Base-by-base conservation (phyloP, 139 green algal species). In the Chlorella vulgaris region DNA sequence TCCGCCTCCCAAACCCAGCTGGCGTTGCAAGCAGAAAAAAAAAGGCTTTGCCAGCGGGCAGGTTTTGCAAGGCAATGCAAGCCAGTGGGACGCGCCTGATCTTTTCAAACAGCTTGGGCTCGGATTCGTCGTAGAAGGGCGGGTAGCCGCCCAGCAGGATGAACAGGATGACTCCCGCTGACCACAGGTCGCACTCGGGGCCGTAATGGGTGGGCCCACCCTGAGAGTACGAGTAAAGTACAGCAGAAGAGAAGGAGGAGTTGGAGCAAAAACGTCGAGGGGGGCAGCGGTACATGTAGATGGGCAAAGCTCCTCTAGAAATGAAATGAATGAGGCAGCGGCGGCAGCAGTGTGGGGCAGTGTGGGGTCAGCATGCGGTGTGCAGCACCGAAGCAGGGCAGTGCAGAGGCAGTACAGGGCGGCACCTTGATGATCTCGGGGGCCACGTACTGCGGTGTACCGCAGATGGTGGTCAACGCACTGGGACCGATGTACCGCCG, bases 371-470 rank as follows among this genome's bases (percentile, higher is more conserved):
- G 15, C 10, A 55, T 24, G 47, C 47, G 15, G 15, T 10, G 13
- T 24, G 47, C 47, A 55, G 47, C 47, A 55, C 47, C 13, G 47
- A 55, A n/a, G n/a, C n/a, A 55, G 47, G 15, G 47, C 47, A 24
- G 47, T 55, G 47, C 13, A 55, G 47, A 55, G 47, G 47, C 47
- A 55, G 47, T 15, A 15, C 47, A 71, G 24, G 55, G 50, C 21
- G 7, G 0, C 7, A 77, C 86, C 50, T 87, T 79, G 65, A 97
- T 97, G 76, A 99, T 92, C 84, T 99, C 96, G 7, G 96, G 96
- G 1, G 95, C 95, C 24, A 98, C 94, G 67, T 98, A 98, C 84
- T 94, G 90, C 5, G 95, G 95, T 18, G 95, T 97, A 10, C 95
- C 95, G 47, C 94, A 97, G 60, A 98, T 88, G 8, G 94, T 98